A percentile compares a stretch with the other conserved stretches of the same genome.
phyloP scores from a whole-genome alignment of 2,329 filamentous ascomycete genomes.

The Trichoderma lentiforme region DNA sequence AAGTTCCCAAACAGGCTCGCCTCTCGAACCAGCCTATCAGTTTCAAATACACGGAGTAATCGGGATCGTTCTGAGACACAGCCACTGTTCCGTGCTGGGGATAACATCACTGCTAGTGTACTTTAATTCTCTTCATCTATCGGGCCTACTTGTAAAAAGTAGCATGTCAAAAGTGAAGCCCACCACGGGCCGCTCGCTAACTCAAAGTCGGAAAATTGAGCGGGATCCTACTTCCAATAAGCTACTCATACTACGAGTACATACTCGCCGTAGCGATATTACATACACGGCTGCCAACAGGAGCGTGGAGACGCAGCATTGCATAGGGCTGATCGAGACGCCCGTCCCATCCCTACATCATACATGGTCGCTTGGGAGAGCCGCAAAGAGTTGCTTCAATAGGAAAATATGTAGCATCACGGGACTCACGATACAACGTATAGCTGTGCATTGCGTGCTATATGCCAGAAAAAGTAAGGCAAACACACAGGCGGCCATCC shows the following conservation, averaged over 20 bases:
- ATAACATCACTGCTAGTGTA: neutral
- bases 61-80: neutral
- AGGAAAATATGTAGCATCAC: no score
- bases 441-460: neutral
- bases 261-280: neutral
- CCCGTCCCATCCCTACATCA: neutral
- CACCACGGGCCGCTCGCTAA: neutral
- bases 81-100: neutral
- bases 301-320: constrained; percentile 8
- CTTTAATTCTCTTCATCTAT: neutral
- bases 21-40: neutral
- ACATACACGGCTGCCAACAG: neutral
- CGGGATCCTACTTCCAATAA: neutral
- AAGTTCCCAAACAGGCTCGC: neutral
- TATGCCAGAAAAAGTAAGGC: neutral
- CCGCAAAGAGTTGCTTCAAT: neutral
- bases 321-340: constrained; percentile 13
- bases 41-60: neutral
- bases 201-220: neutral
- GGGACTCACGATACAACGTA: neutral
- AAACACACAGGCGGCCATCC: neutral
- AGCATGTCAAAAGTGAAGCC: neutral
- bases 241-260: neutral
- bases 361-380: neutral
- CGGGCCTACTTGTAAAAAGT: neutral